Evolutionary conservation across 2,329 filamentous ascomycete species (phyloP), one percentile per base, ranked within the genome.

Genomic region (Akanthomyces dipterigenus): DNA sequence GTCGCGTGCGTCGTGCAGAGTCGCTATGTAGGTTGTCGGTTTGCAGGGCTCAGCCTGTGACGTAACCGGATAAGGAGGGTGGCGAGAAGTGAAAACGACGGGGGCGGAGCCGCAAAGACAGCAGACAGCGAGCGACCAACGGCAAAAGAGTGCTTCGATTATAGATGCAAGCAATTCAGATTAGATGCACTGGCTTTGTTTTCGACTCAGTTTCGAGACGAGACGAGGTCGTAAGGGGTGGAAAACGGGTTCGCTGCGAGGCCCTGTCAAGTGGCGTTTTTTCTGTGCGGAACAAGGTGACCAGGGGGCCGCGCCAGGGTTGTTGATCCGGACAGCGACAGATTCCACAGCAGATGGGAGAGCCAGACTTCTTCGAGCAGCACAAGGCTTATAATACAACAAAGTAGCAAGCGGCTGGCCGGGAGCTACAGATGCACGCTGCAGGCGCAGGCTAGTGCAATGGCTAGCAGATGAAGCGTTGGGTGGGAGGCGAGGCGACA

Each of bases 31-130:
- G 38, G 56, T 20, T 50, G 56, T 59, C 55, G 55, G 55, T 59
- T 59, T 49, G 48, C 48, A 43, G 38, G 46, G 56, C 43, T 59
- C 38, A 59, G 56, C 56, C 56, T 59, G 56, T 59, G 56, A 59
- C 56, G 56, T 59, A 59, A 59, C 36, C 31, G 31, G 7, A 9
- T 18, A 14, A 16, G 3, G 34, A 50, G 48, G 56, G 56, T 59
- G 56, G 56, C 56, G 56, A 59, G 56, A 59, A 43, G 14, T 24
- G 36, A 16, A 24, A 43, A 38, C 36, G 26, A 38, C 36, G n/a
- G 53, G 24, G 46, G 56, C 56, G 36, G 46, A 59, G 56, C 46
- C 46, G 56, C 55, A 58, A n/a, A 58, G 22, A n/a, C 56, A 45
- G 45, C 46, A 18, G 56, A 48, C 14, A 49, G 34, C 24, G 56